Evolutionary conservation across 169 alveolate genomes (phyloP).

Genomic region (Cryptosporidium ryanae): DNA sequence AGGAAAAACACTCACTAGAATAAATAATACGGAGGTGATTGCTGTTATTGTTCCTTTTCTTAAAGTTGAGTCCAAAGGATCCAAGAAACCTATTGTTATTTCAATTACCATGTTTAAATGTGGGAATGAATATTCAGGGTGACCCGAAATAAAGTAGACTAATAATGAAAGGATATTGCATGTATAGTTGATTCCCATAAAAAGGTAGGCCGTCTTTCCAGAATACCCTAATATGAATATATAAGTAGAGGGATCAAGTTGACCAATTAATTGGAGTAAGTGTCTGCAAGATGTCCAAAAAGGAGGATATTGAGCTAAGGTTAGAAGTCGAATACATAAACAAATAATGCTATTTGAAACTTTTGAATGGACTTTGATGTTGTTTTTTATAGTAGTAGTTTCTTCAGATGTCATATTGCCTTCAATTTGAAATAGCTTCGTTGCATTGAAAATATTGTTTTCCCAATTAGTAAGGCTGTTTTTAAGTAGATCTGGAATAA

Average conservation of each 20-base stretch:
- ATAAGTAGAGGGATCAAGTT: slow-evolving; percentile 56
- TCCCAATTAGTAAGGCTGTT: slow-evolving; percentile 63
- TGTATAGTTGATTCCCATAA: slow-evolving; percentile 71
- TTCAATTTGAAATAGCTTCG: slow-evolving; percentile 41
- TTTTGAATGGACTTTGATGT: slow-evolving; percentile 2
- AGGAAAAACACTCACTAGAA: slow-evolving; percentile 81
- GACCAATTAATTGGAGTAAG: slow-evolving; percentile 65
- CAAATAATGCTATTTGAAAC: slow-evolving; percentile 69
- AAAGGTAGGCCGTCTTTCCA: slow-evolving; percentile 51
- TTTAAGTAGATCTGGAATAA: slow-evolving; percentile 40
- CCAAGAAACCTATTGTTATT: slow-evolving; percentile 71
- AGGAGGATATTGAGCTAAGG: slow-evolving; percentile 66
- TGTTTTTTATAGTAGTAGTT: not conserved
- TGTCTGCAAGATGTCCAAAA: slow-evolving; percentile 71
- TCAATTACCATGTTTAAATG: slow-evolving; percentile 68
- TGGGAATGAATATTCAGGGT: slow-evolving; percentile 69
- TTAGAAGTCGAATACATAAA: slow-evolving; percentile 42
- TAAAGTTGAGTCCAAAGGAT: slow-evolving; percentile 74
- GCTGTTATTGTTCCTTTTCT: slow-evolving; percentile 78
- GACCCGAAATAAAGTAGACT: slow-evolving; percentile 59
- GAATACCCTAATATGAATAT: slow-evolving; percentile 63
- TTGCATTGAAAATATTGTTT: slow-evolving; percentile 54
- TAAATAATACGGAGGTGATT: slow-evolving; percentile 80
- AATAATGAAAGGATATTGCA: slow-evolving; percentile 65
- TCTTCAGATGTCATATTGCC: not conserved